Evolutionary conservation across 176 grass and related monocot species (phyloP), one percentile per base, ranked within the genome.

Genomic region (Tillandsia leiboldiana): DNA sequence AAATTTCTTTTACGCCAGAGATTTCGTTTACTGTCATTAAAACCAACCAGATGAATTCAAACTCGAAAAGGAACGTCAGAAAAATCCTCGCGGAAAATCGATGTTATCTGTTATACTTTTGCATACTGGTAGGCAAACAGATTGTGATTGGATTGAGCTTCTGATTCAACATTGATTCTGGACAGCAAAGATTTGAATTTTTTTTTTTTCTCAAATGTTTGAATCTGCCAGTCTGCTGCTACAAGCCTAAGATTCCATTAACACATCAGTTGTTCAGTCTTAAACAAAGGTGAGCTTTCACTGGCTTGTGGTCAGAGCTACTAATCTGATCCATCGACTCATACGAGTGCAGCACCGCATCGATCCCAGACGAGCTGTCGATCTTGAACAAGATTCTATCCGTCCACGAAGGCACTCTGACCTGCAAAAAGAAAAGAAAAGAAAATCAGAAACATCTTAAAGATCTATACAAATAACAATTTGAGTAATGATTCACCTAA

Each of bases 321-420:
- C 48, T 51, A 68, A 84, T 75, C 56, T 79, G 75, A 49, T 87
- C 88, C 1, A 87, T 70, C 1, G 88, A 83, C 56, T 87, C 78
- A 18, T 91, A 87, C 2, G 84, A 87, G 69, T 77, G 78, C 51
- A 91, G 80, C 1, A 84, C 27, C 12, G 81, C 88, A 64, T 82
- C 84, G 65, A 87, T 59, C 50, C 88, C 81, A 58, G 84, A 87
- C 23, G 79, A 70, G 24, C 73, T 48, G 28, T 82, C 75, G 56
- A 91, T 80, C 75, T 91, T 91, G 76, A 87, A 91, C 78, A 91
- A 33, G 77, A 91, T 84, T 70, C 84, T 84, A 27, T 87, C 84
- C 33, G 88, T 91, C 88, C 88, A 87, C 51, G 88, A 87, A 74
- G 88, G 84, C 18, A 87, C 81, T 79, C 88, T 65, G 67, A 91